Evolutionary conservation across 1,284 basidiomycete species (phyloP), one percentile per base, ranked within the genome.

Genomic region (Puccinia hordei): DNA sequence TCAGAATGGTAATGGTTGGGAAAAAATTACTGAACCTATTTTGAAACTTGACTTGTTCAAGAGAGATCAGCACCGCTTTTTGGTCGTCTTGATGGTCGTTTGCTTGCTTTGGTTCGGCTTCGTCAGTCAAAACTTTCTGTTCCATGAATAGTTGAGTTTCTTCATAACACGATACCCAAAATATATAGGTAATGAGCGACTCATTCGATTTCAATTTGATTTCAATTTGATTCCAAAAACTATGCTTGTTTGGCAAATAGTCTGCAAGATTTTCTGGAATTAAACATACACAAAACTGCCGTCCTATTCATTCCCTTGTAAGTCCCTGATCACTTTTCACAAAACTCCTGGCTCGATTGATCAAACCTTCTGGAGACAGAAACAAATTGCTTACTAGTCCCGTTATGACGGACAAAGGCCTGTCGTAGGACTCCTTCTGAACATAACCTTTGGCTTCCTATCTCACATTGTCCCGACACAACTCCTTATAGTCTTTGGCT

Each of bases 281-380:
- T 72, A 15, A 19, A 46, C 17, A 38, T 79, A 30, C 27, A 24
- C 5, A 66, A 72, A 61, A 59, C 65, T 13, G 55, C 72, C 30
- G 17, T 79, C 35, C 68, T 66, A 38, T 79, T 79, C 55, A 55
- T 72, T 46, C 77, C 77, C 24, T 46, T 79, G 77, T 79, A 69
- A 71, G 68, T 33, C 4, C 22, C 46, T 49, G 46, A 19, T 10
- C 38, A 4, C 6, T 41, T 41, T 4, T 41, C 6, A 41, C 38
- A 41, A 41, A 41, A 41, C 38, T 41, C 12, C 38, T 49, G 15
- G 6, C 8, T 49, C 8, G 46, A 49, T 3, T 49, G 46, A 13
- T 49, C 15, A 17, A 6, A 38, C 17, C 59, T 19, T 38, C 6
- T 19, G 2, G 33, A 63, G 59, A 63, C 33, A 55, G 24, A 24